Evolutionary conservation across 805 yeast genomes (phyloP), one percentile per base, ranked within the genome.

Genomic region (Teunomyces lycoperdinae): DNA sequence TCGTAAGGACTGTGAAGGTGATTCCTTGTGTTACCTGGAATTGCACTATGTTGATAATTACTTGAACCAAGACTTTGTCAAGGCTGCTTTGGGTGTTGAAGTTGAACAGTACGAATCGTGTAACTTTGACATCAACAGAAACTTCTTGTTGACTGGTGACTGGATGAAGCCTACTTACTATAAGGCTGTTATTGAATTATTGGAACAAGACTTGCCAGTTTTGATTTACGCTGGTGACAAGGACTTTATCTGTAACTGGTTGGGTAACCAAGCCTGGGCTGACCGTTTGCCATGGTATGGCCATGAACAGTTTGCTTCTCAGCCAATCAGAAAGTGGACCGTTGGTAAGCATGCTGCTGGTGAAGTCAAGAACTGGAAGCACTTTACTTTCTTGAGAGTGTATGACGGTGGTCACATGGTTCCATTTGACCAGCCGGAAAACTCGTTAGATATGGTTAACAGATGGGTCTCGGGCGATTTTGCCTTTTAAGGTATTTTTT

Each of bases 221-320:
- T 77, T 90, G 60, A 80, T 89, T 51, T 90, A 89, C 58, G 96
- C 96, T n/a, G 97, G 97, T 61, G 96, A 89, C 66, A 87, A 89
- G 68, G 97, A 89, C 67, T 89, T 79, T 67, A 89, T 89, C 61
- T 89, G 96, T 70, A 89, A 89, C 73, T 89, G 96, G 94, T 75
- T 89, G 54, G 97, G 96, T 55, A 87, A 89, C 70, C 81, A 80
- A 56, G 94, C 87, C 10, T 89, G 96, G 94, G 71, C 90, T 11
- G 77, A 85, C 61, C 74, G 67, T 52, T 71, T 88, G 52, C 79
- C 75, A 51, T 88, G 94, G 92, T 66, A 77, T 32, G 79, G 83
- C 35, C 69, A 74, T 29, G 73, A 70, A 3, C 64, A 74, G 41
- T 87, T 78, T 61, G 66, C 70, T 36, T 57, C 59, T 11, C 70